Conservation (phyloP, 1,284 basidiomycete genomes). For the Entoloma clypeatum region DNA sequence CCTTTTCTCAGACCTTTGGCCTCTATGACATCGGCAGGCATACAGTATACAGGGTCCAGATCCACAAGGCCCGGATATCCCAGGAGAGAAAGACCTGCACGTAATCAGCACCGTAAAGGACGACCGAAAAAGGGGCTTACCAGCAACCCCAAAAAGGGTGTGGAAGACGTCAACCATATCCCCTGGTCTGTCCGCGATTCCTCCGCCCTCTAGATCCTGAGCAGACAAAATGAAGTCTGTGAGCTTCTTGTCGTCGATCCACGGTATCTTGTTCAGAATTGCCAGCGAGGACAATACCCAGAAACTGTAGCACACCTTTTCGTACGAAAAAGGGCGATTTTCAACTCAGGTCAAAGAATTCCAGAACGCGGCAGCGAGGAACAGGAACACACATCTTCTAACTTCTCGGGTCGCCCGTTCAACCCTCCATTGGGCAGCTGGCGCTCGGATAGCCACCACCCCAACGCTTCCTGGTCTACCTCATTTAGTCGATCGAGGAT, state of each 20-base stretch:
- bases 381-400: slow-evolving; percentile 79
- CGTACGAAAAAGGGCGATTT: not conserved
- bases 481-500: slow-evolving; percentile 81
- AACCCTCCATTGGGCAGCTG: slow-evolving; percentile 92
- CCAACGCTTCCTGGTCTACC: slow-evolving; percentile 73
- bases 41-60: slow-evolving; percentile 94
- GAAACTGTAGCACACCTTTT: slow-evolving; percentile 98
- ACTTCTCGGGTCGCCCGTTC: slow-evolving; percentile 94
- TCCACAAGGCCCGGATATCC: slow-evolving; percentile 83
- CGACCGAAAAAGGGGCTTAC: slow-evolving; percentile 37
- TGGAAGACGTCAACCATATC: slow-evolving; percentile 97
- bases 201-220: slow-evolving; percentile 87
- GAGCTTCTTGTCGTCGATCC: slow-evolving; percentile 90
- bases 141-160: slow-evolving; percentile 90
- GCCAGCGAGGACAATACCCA: slow-evolving; percentile 92
- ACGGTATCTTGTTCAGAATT: slow-evolving; percentile 79
- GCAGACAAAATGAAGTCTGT: slow-evolving; percentile 82
- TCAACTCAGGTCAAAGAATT: not conserved
- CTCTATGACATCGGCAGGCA: slow-evolving; percentile 81
- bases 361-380: slow-evolving; percentile 1
- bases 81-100: slow-evolving; percentile 77
- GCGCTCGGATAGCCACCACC: slow-evolving; percentile 91
- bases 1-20: slow-evolving; percentile 61
- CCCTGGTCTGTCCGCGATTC: slow-evolving; percentile 92
- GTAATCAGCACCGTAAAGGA: not conserved